Percentiles rank a stretch among this genome's conserved stretches.
Conservation (phyloP, 2,329 filamentous ascomycete species). For the Ophiosphaerella herpotricha region DNA sequence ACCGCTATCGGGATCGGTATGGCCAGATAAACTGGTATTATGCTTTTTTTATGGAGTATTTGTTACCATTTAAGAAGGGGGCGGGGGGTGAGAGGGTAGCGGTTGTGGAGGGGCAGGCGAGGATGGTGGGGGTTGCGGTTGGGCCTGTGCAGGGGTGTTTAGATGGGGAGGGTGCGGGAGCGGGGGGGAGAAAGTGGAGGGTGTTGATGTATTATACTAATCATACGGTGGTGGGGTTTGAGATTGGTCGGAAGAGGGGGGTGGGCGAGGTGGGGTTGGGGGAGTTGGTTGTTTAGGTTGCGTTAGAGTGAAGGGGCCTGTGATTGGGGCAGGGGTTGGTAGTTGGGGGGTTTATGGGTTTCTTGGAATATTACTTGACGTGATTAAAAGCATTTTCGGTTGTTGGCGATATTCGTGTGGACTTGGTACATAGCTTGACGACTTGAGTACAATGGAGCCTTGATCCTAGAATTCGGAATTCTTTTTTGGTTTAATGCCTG, state of each 20-base stretch:
- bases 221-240: constrained; percentile 71
- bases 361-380: too few relatives aligned
- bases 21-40: constrained; percentile 32
- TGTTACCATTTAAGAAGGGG: constrained; percentile 54
- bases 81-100: constrained; percentile 3
- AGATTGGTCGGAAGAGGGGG: constrained; percentile 52
- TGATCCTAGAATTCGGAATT: too few relatives aligned
- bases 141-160: constrained; percentile 62
- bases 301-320: neutral
- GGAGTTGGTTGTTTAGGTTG: constrained; percentile 29
- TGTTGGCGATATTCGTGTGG: too few relatives aligned
- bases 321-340: too few relatives aligned
- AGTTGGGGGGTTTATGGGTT: too few relatives aligned
- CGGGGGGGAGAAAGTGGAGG: constrained; percentile 31
- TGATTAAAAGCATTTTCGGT: too few relatives aligned
- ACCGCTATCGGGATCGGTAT: constrained; percentile 47
- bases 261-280: constrained; percentile 15
- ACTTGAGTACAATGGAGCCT: too few relatives aligned
- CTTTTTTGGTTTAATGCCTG: too few relatives aligned
- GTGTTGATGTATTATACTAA: constrained; percentile 74
- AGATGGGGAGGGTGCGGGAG: constrained; percentile 3
- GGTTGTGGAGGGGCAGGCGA: constrained; percentile 34
- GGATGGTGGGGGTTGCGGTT: constrained; percentile 69
- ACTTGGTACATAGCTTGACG: too few relatives aligned
- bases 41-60: constrained; percentile 60